Conservation (phyloP, 352 stramenopile species). For the Phytophthora macrochlamydospora region DNA sequence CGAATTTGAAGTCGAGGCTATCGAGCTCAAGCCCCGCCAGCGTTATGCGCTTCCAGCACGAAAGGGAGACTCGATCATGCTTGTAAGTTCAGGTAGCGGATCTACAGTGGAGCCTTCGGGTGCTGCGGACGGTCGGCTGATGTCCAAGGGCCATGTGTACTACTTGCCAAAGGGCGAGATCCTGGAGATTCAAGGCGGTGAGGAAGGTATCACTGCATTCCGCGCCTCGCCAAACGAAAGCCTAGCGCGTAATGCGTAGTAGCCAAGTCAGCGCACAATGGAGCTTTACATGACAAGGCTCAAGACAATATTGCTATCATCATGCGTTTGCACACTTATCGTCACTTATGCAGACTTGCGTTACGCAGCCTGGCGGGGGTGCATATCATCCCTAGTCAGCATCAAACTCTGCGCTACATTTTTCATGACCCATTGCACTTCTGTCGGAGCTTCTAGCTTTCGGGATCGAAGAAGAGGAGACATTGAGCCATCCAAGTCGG, state of each 20-base stretch:
- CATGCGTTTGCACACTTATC: conserved; percentile 11
- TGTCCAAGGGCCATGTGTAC: conserved; percentile 55
- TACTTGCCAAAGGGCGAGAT: conserved; percentile 55
- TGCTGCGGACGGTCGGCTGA: conserved; percentile 17
- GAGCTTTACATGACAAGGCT: conserved; percentile 26
- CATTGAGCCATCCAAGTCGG: conserved; percentile 7
- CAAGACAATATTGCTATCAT: conserved; percentile 22
- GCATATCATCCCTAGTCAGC: conserved; percentile 57
- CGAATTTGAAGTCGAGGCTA: conserved; percentile 91
- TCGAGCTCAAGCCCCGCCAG: conserved; percentile 46
- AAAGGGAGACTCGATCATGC: conserved; percentile 57
- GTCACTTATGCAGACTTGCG: neutral
- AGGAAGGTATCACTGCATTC: conserved; percentile 44
- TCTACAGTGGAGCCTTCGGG: conserved; percentile 30
- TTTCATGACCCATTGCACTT: conserved; percentile 80
- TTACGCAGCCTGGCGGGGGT: conserved; percentile 24
- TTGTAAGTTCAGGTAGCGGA: conserved; percentile 50
- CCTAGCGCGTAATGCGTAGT: conserved; percentile 25
- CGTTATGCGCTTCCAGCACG: conserved; percentile 40
- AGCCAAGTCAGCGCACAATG: conserved; percentile 17
- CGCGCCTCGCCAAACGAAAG: conserved; percentile 64
- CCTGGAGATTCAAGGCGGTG: conserved; percentile 41
- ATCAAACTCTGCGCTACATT: conserved; percentile 75
- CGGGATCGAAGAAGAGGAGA: conserved; percentile 22
- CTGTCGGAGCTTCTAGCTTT: conserved; percentile 41